Conservation (phyloP, 225 moss, liverwort and hornwort genomes). For the Physcomitrellopsis africana region DNA sequence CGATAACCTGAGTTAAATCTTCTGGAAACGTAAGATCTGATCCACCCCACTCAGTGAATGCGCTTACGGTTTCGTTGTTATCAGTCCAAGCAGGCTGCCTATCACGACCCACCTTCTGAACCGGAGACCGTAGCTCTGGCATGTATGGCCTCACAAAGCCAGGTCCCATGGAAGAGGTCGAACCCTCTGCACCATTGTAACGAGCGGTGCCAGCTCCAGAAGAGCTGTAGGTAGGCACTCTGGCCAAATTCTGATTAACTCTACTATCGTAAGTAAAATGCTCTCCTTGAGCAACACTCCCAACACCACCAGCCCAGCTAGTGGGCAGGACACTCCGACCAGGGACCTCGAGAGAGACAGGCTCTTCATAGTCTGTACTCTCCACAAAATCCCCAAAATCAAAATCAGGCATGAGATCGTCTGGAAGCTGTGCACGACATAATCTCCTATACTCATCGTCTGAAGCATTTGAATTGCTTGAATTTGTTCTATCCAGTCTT, state of each 20-base stretch:
- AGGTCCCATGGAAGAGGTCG: conserved; percentile 20
- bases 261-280: conserved; percentile 29
- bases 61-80: conserved; percentile 20
- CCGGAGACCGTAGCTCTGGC: conserved; percentile 42
- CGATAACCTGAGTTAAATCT: conserved; percentile 29
- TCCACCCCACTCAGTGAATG: conserved; percentile 32
- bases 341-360: conserved; percentile 13
- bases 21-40: conserved; percentile 37
- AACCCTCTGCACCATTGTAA: conserved; percentile 28
- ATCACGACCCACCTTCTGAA: conserved; percentile 32
- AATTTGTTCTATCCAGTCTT: conserved; percentile 38
- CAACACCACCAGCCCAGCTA: conserved; percentile 25
- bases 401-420: conserved; percentile 46
- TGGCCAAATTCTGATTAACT: conserved; percentile 20
- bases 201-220: conserved; percentile 25
- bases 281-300: conserved; percentile 21
- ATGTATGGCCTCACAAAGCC: conserved; percentile 39
- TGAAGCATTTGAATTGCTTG: conserved; percentile 47
- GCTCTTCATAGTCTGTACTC: conserved; percentile 28
- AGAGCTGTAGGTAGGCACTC: conserved; percentile 16
- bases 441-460: conserved; percentile 45
- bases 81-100: conserved; percentile 40
- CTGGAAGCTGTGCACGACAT: conserved; percentile 46
- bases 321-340: conserved; percentile 9
- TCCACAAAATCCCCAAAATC: conserved; percentile 41